A percentile compares a stretch with the other conserved stretches of the same genome.
phyloP scores from a whole-genome alignment of 768 basidiomycete species.

The Mycena rebaudengoi region DNA sequence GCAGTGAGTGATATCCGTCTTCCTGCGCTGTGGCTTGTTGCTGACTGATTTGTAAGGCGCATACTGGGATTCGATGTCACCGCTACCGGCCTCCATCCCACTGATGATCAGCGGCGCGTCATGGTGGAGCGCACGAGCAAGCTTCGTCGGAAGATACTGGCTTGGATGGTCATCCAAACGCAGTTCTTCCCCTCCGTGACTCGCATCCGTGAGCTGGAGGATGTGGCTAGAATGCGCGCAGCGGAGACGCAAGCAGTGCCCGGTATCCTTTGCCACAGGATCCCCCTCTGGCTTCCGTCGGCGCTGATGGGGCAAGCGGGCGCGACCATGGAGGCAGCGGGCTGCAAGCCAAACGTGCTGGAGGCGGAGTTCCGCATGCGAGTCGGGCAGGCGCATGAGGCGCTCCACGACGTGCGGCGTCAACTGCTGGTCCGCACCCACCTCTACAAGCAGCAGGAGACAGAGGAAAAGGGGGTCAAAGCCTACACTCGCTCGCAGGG shows the following conservation, averaged over 20 bases:
- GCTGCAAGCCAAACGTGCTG: constrained; percentile 21
- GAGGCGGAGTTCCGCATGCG: constrained; percentile 28
- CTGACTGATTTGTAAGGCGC: neutral
- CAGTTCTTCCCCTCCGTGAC: too few species aligned
- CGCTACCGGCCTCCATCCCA: neutral
- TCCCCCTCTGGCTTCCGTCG: neutral
- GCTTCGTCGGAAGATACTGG: too few species aligned
- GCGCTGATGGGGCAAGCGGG: neutral
- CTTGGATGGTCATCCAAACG: too few species aligned
- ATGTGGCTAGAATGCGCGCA: neutral
- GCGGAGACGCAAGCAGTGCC: neutral
- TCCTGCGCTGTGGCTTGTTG: neutral
- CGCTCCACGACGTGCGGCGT: too few species aligned
- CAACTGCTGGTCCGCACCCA: too few species aligned
- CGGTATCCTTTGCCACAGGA: neutral
- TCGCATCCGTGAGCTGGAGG: too few species aligned
- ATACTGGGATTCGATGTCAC: neutral
- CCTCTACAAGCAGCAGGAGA: too few species aligned
- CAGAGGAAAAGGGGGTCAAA: too few species aligned
- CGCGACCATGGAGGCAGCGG: constrained; percentile 34
- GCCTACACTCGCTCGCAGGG: constrained; percentile 32
- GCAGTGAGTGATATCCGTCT: constrained; percentile 13
- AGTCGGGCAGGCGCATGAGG: constrained; percentile 28
- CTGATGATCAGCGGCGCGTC: too few species aligned
- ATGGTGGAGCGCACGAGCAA: too few species aligned